phyloP scores from a whole-genome alignment of 495 filamentous ascomycete genomes.

The Articulospora tetracladia region DNA sequence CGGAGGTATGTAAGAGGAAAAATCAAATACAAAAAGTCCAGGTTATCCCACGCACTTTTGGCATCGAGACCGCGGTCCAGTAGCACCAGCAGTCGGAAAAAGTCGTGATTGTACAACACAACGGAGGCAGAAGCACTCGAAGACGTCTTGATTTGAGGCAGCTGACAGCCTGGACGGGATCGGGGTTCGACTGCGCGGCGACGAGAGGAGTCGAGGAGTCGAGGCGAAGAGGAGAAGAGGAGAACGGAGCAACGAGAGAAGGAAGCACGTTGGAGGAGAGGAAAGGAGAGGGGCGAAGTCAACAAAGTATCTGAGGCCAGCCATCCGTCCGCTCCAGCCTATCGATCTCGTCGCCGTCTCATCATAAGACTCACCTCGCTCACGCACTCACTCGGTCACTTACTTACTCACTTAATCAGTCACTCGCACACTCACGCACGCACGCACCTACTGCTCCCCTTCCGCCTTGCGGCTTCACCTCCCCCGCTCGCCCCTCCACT shows the following conservation, averaged over 20 bases:
- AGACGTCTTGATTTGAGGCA: background rate
- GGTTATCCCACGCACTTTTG: background rate
- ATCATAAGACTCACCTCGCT: background rate
- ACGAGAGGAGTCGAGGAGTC: background rate
- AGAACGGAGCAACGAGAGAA: background rate
- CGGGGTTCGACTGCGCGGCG: background rate
- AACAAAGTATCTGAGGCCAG: background rate
- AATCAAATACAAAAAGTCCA: background rate
- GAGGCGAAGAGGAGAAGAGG: background rate
- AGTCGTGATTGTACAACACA: conserved; percentile 4
- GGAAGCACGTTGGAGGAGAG: background rate
- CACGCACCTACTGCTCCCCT: too few species aligned
- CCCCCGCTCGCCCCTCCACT: too few species aligned
- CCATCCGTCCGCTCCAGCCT: background rate
- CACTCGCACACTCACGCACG: too few species aligned
- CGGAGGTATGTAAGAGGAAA: background rate
- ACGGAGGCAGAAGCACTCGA: background rate
- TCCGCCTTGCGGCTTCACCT: too few species aligned
- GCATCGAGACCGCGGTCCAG: background rate
- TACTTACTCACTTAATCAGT: background rate
- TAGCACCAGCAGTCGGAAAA: background rate
- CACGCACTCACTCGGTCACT: background rate
- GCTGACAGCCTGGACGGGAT: background rate
- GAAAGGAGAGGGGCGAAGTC: background rate
- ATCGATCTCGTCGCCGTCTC: background rate